Percentiles rank a stretch among this genome's conserved stretches.
Evolutionary conservation across 768 basidiomycete species (phyloP).

Genomic region (Leucosporidium yakuticum): DNA sequence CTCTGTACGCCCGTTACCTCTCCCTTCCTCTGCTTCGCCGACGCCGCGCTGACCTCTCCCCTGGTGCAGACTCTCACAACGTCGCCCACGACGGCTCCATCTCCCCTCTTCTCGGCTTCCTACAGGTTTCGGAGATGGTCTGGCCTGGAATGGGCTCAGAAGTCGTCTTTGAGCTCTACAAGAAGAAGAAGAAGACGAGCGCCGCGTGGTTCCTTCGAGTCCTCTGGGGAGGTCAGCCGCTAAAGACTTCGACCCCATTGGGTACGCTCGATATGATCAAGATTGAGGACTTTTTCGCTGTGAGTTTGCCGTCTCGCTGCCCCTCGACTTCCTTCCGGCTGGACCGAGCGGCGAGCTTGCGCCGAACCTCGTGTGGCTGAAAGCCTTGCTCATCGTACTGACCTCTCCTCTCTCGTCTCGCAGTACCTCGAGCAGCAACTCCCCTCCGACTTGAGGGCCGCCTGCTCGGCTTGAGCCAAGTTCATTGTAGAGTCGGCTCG

Average conservation of each 20-base stretch:
- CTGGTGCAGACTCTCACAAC: constrained; percentile 29
- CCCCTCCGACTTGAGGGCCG: too few relatives aligned
- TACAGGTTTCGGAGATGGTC: constrained; percentile 33
- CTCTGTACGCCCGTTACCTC: background rate
- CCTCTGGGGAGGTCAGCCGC: constrained; percentile 34
- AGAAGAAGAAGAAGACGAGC: constrained; percentile 20
- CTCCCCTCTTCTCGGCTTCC: constrained; percentile 36
- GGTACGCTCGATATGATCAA: constrained; percentile 33
- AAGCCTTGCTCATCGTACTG: too few relatives aligned
- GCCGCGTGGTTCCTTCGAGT: constrained; percentile 30
- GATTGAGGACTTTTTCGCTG: background rate
- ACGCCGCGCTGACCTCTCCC: too few relatives aligned
- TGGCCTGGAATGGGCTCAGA: constrained; percentile 41
- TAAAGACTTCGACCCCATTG: constrained; percentile 38
- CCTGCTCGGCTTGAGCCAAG: too few relatives aligned
- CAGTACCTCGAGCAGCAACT: too few relatives aligned
- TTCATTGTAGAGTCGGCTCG: too few relatives aligned
- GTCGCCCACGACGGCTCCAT: constrained; percentile 39
- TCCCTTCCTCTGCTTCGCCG: background rate
- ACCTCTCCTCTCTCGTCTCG: too few relatives aligned
- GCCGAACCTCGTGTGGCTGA: too few relatives aligned
- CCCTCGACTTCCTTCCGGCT: too few relatives aligned
- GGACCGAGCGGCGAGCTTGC: too few relatives aligned
- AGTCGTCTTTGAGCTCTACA: constrained; percentile 38
- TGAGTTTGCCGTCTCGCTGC: background rate